These are phyloP conservation scores for Pythium dissotocum DNA, from an alignment of 352 stramenopile species.

Conservation along the genomic window DNA sequence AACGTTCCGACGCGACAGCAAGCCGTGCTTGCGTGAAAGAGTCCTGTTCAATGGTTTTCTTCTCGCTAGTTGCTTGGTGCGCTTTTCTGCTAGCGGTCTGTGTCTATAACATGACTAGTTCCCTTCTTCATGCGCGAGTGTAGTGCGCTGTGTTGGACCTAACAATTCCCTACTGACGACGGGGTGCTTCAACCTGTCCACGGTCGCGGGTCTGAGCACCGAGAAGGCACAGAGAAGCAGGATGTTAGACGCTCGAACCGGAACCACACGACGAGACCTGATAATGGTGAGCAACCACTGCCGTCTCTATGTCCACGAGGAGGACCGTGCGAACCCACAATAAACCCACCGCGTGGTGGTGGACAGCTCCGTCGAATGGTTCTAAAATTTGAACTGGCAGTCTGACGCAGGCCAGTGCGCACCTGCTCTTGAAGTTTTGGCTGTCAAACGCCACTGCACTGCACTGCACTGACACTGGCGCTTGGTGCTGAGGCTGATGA, in stretches of 20 bases:
- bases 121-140: too few species aligned
- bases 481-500: neutral
- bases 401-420: conserved; percentile 1
- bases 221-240: neutral
- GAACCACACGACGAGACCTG: neutral
- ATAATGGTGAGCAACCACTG: neutral
- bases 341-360: conserved; percentile 1
- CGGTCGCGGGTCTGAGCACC: neutral
- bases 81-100: neutral
- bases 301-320: neutral
- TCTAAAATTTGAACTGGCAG: neutral
- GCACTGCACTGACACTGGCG: too few species aligned
- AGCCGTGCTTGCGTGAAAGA: neutral
- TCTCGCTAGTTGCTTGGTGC: neutral
- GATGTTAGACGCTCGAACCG: neutral
- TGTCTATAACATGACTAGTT: neutral
- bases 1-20: neutral
- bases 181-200: neutral
- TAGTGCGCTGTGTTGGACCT: too few species aligned
- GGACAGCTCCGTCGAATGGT: neutral
- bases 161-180: neutral
- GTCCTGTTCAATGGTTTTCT: neutral
- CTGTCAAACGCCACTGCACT: conserved; percentile 2
- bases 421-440: conserved; percentile 1
- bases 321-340: neutral